Evolutionary conservation across 2,329 filamentous ascomycete genomes (phyloP).

Genomic region (Emmonsiellopsis sp.): DNA sequence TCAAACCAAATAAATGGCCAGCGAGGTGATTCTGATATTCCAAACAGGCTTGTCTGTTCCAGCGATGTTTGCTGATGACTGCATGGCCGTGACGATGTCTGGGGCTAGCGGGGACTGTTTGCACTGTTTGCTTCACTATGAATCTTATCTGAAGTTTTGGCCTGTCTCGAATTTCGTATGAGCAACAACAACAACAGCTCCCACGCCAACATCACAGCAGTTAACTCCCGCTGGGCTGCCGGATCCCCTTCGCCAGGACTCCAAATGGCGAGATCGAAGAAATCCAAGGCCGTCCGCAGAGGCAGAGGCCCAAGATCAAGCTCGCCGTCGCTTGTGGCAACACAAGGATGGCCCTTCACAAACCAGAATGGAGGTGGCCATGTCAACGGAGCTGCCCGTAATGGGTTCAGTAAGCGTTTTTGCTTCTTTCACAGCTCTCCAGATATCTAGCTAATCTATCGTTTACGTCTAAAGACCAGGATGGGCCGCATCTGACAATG

Average conservation of each 20-base stretch:
- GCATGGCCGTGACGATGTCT: background rate
- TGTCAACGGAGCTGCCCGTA: background rate
- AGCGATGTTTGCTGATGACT: background rate
- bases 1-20: too few relatives aligned
- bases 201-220: too few relatives aligned
- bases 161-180: too few relatives aligned
- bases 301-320: background rate
- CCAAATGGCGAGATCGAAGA: background rate
- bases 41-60: background rate
- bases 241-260: too few relatives aligned
- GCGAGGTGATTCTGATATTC: background rate
- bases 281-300: background rate
- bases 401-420: background rate
- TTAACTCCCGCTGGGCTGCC: too few relatives aligned
- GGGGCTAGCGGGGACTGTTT: background rate
- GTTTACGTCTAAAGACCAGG: slow-evolving; percentile 9
- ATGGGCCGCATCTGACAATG: slow-evolving; percentile 32
- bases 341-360: background rate
- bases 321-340: background rate
- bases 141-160: too few relatives aligned
- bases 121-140: background rate
- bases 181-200: too few relatives aligned
- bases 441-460: background rate
- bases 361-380: background rate
- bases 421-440: background rate